Percentiles rank a stretch among this genome's conserved stretches.
These are phyloP conservation scores for Aspergillus sp. DNA, from an alignment of 2,329 filamentous ascomycete species.

Conservation along the genomic window DNA sequence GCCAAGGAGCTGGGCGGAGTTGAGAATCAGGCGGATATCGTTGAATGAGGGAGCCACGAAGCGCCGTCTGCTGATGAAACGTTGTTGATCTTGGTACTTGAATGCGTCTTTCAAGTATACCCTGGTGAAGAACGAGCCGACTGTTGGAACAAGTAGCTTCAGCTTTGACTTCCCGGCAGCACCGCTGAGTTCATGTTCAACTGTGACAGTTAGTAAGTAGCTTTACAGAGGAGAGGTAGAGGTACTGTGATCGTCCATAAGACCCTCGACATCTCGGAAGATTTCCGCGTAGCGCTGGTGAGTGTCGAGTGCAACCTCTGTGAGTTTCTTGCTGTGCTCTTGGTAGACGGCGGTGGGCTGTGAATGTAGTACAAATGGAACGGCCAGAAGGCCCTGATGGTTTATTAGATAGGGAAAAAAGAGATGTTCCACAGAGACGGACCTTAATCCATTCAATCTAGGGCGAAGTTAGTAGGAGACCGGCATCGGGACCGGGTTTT, in stretches of 20 bases:
- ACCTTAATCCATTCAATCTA: constrained; percentile 89
- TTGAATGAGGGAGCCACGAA: constrained; percentile 98
- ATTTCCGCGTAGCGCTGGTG: constrained; percentile 92
- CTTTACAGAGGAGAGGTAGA: not conserved
- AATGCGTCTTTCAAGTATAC: constrained; percentile 87
- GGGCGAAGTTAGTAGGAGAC: constrained; percentile 10
- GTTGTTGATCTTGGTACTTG: constrained; percentile 79
- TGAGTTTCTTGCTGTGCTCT: constrained; percentile 61
- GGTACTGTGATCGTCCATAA: constrained; percentile 87
- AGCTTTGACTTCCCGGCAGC: constrained; percentile 79
- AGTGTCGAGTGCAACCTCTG: constrained; percentile 74
- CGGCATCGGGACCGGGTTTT: constrained; percentile 2
- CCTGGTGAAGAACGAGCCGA: constrained; percentile 91
- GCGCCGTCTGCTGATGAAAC: constrained; percentile 84
- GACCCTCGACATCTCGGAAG: constrained; percentile 85
- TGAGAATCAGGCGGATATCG: constrained; percentile 87
- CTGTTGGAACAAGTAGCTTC: constrained; percentile 83
- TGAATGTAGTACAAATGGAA: constrained; percentile 94
- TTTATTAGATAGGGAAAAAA: constrained; percentile 2
- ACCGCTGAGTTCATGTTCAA: constrained; percentile 66
- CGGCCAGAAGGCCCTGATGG: constrained; percentile 70
- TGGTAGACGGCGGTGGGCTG: constrained; percentile 88
- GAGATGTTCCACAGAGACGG: constrained; percentile 14
- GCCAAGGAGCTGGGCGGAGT: constrained; percentile 91
- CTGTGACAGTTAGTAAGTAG: constrained; percentile 41